phyloP scores from a whole-genome alignment of 2,329 filamentous ascomycete genomes.

The Colletotrichum phormii region DNA sequence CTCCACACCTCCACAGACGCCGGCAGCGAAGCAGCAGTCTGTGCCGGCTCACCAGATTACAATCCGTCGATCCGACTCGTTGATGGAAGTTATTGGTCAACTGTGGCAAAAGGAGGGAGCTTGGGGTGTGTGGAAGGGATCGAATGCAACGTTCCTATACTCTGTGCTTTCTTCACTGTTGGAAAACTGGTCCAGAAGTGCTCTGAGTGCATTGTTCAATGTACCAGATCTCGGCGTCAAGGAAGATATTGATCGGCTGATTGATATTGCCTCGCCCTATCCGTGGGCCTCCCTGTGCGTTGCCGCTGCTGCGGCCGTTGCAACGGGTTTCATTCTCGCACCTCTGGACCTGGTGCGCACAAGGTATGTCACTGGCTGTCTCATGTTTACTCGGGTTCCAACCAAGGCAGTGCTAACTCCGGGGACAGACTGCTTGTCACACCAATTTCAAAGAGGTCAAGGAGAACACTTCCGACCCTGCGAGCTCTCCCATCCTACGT shows the following conservation, averaged over 20 bases:
- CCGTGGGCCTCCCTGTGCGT: slow-evolving; percentile 86
- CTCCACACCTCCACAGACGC: slow-evolving; percentile 44
- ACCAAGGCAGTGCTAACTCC: slow-evolving; percentile 42
- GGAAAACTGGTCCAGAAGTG: slow-evolving; percentile 91
- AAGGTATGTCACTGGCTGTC: slow-evolving; percentile 55
- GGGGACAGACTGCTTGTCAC: slow-evolving; percentile 80
- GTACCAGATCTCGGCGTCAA: slow-evolving; percentile 85
- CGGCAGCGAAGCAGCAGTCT: slow-evolving; percentile 49
- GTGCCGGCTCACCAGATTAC: slow-evolving; percentile 71
- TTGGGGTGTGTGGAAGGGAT: slow-evolving; percentile 94
- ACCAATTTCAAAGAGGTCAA: slow-evolving; percentile 77
- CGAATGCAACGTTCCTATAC: slow-evolving; percentile 94
- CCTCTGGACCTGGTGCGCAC: slow-evolving; percentile 93
- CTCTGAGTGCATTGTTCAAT: slow-evolving; percentile 91
- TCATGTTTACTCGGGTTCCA: neutral
- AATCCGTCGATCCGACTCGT: slow-evolving; percentile 80
- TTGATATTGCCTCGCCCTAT: slow-evolving; percentile 79
- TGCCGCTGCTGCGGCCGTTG: slow-evolving; percentile 70
- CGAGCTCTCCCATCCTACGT: slow-evolving; percentile 82
- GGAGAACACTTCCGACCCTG: slow-evolving; percentile 82
- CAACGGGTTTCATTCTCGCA: slow-evolving; percentile 83
- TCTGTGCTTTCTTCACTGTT: slow-evolving; percentile 86
- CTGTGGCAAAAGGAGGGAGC: slow-evolving; percentile 90
- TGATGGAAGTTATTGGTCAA: slow-evolving; percentile 87
- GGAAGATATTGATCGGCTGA: slow-evolving; percentile 81